Evolutionary conservation across 2,329 filamentous ascomycete species (phyloP), one percentile per base, ranked within the genome.

Genomic region (Moelleriella libera): DNA sequence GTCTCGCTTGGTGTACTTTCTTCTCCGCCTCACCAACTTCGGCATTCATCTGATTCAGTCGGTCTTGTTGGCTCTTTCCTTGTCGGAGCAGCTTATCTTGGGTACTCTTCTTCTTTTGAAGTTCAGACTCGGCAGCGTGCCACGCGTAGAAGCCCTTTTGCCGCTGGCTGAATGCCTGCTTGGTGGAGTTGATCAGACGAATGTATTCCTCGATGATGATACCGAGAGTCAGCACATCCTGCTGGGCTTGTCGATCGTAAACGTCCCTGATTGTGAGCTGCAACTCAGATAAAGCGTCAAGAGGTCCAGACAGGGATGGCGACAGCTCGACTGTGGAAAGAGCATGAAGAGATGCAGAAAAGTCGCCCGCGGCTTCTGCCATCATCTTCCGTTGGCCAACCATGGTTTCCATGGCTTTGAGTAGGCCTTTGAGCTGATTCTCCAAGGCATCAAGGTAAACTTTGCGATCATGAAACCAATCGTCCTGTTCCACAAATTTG

Each of bases 131-230:
- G 6, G 92, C 89, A 3, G 78, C 69, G 62, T 96, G 89, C 90
- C 92, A 98, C 42, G 85, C 82, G 62, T 97, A 87, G 61, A 92
- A 98, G 1, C 89, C 86, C 64, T 96, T 96, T 63, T 98, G 92
- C 48, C 92, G 82, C 64, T 96, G 89, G 37, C 76, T 69, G 60
- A 98, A 98, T 0, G 92, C 87, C 51, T 84, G 86, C 72, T 98
- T 98, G 51, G 97, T 86, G 48, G 86, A 94, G 32, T 88, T 88
- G 56, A 98, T 97, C 42, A 98, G 69, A 5, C 92, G 87, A 56
- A 98, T 94, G 66, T 98, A 98, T 67, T 98, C 92, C 54, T 98
- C 92, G 52, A 98, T 89, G 42, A 94, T 94, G 59, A 97, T 97
- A 39, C 92, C 92, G 53, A 98, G 81, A 0, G 92, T 98, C 46